Conservation (phyloP, 164 flowering plant species). For the Paratinospora sagittata region DNA sequence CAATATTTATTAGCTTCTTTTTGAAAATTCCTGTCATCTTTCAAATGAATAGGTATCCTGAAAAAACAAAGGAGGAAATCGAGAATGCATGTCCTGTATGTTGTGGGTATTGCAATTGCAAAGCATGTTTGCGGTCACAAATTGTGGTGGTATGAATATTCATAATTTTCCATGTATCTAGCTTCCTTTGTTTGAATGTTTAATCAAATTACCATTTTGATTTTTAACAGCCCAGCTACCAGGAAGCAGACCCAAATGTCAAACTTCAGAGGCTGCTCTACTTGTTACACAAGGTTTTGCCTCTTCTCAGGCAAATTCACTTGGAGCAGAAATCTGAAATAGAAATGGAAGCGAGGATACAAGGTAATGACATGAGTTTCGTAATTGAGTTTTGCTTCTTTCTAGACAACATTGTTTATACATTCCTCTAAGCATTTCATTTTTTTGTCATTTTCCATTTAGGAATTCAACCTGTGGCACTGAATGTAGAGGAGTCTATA, state of each 20-base stretch:
- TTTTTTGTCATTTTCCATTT: conserved; percentile 9
- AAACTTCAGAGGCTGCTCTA: conserved; percentile 48
- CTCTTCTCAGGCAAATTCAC: conserved; percentile 54
- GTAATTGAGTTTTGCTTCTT: not conserved
- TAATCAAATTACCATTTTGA: not conserved
- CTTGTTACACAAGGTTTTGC: conserved; percentile 50
- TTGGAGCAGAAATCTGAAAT: conserved; percentile 56
- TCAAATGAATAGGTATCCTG: conserved; percentile 49
- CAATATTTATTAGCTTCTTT: not conserved
- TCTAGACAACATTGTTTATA: not conserved
- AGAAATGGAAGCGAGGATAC: conserved; percentile 38
- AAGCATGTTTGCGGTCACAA: conserved; percentile 45
- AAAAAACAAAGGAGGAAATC: conserved; percentile 39
- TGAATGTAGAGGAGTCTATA: conserved; percentile 29
- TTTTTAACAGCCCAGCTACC: conserved; percentile 29
- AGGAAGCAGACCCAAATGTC: conserved; percentile 30
- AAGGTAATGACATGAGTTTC: conserved; percentile 31
- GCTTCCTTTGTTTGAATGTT: not conserved
- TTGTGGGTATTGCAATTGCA: conserved; percentile 72
- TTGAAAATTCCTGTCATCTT: not conserved
- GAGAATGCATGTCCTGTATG: conserved; percentile 58
- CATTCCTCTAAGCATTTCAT: not conserved
- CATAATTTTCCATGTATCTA: not conserved
- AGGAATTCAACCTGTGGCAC: conserved; percentile 41
- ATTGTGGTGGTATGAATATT: conserved; percentile 23